These are phyloP conservation scores for Tieghemostelium lacteum DNA, from an alignment of 78 protist species.

Conservation along the genomic window DNA sequence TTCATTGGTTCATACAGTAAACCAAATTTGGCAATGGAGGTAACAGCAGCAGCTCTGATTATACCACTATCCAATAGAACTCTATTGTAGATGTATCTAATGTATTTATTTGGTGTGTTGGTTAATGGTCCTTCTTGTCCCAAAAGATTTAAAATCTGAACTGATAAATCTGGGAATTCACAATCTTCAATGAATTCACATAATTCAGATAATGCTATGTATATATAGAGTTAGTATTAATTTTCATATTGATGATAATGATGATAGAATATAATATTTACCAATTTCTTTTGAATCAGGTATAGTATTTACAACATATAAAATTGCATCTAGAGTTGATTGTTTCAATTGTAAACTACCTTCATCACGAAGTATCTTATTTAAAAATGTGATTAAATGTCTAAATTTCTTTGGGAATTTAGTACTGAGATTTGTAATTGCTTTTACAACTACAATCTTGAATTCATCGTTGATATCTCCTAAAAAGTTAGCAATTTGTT, in stretches of 20 bases:
- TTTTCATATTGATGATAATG: neutral
- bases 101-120: constrained; percentile 87
- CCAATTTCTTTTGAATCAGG: constrained; percentile 91
- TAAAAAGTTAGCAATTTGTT: constrained; percentile 95
- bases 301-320: constrained; percentile 77
- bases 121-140: constrained; percentile 95
- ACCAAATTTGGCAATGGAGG: constrained; percentile 97
- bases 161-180: constrained; percentile 93
- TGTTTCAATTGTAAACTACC: constrained; percentile 95
- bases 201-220: constrained; percentile 91
- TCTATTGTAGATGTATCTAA: constrained; percentile 98
- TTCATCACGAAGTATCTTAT: constrained; percentile 86
- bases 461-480: constrained; percentile 97
- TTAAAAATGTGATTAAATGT: constrained; percentile 61
- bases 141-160: constrained; percentile 92
- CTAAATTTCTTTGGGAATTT: constrained; percentile 90
- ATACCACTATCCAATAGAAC: constrained; percentile 89
- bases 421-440: constrained; percentile 90
- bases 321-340: constrained; percentile 94
- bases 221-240: neutral
- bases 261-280: constrained; percentile 9
- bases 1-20: constrained; percentile 71
- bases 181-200: constrained; percentile 99
- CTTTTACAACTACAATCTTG: constrained; percentile 95
- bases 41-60: constrained; percentile 96